Conservation (phyloP, 2,329 filamentous ascomycete species). For the Fusarium citri region DNA sequence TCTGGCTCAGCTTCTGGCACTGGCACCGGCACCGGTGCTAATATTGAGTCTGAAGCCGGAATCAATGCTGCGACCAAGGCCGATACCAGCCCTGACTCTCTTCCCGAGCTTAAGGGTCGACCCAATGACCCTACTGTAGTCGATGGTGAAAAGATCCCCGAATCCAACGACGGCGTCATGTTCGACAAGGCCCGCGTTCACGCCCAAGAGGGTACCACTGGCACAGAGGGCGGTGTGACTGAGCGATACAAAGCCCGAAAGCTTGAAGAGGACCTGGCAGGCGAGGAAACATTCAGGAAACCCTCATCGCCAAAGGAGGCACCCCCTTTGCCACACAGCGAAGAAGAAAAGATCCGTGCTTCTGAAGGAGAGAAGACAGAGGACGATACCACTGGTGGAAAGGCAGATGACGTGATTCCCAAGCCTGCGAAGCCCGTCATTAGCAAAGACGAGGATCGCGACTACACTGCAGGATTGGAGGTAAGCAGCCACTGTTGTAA, state of each 20-base stretch:
- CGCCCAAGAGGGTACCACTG: constrained; percentile 87
- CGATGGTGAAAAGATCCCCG: constrained; percentile 71
- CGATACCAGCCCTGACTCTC: constrained; percentile 52
- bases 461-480: constrained; percentile 53
- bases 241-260: constrained; percentile 85
- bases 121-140: constrained; percentile 64
- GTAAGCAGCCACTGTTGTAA: constrained; percentile 37
- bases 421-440: constrained; percentile 50
- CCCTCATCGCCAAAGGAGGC: constrained; percentile 88
- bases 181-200: constrained; percentile 81
- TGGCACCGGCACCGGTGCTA: neutral
- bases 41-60: constrained; percentile 4
- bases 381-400: neutral
- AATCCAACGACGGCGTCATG: constrained; percentile 86
- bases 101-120: constrained; percentile 62
- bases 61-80: constrained; percentile 17
- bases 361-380: constrained; percentile 48
- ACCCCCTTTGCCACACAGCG: constrained; percentile 82
- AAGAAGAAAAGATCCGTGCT: constrained; percentile 74
- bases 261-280: constrained; percentile 73
- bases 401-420: constrained; percentile 23
- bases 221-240: constrained; percentile 89
- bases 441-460: constrained; percentile 52
- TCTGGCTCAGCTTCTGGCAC: constrained; percentile 15
- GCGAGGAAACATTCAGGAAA: constrained; percentile 75